Evolutionary conservation across 805 yeast genomes (phyloP).

Genomic region (Lipomyces yamadae): DNA sequence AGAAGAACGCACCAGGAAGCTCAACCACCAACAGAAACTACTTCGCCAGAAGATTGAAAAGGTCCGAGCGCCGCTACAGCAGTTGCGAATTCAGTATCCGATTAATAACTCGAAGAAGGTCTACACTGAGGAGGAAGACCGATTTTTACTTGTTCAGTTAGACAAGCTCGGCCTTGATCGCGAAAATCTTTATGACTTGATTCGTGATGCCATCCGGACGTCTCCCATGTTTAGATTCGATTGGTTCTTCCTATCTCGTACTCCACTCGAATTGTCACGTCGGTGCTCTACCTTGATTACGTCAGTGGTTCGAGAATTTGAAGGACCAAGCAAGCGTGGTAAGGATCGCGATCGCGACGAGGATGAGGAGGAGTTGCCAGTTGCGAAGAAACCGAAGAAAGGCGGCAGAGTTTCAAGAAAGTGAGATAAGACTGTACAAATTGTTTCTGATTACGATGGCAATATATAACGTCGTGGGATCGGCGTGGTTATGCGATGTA

Average conservation of each 20-base stretch:
- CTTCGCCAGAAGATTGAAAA: conserved; percentile 73
- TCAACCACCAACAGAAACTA: conserved; percentile 74
- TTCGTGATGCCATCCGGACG: conserved; percentile 72
- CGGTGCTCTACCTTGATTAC: conserved; percentile 79
- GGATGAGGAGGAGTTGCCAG: conserved; percentile 26
- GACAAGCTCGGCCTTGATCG: conserved; percentile 81
- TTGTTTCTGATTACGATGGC: background rate
- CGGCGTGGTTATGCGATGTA: background rate
- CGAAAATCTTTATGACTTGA: conserved; percentile 75
- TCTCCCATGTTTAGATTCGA: conserved; percentile 84
- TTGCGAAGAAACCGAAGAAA: conserved; percentile 27
- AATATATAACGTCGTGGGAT: background rate
- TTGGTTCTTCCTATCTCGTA: conserved; percentile 81
- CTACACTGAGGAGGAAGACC: conserved; percentile 87
- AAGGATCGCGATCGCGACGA: conserved; percentile 29
- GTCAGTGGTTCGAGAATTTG: conserved; percentile 73
- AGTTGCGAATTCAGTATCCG: conserved; percentile 71
- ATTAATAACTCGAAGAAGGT: conserved; percentile 71
- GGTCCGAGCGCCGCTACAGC: conserved; percentile 78
- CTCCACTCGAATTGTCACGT: conserved; percentile 76
- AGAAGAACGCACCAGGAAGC: conserved; percentile 74
- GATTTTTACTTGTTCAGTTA: conserved; percentile 79
- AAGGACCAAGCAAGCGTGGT: conserved; percentile 44
- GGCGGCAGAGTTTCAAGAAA: conserved; percentile 1
- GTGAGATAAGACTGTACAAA: background rate